These are phyloP conservation scores for Colletotrichum cereale DNA, from an alignment of 2,329 filamentous ascomycete species.

Conservation along the genomic window DNA sequence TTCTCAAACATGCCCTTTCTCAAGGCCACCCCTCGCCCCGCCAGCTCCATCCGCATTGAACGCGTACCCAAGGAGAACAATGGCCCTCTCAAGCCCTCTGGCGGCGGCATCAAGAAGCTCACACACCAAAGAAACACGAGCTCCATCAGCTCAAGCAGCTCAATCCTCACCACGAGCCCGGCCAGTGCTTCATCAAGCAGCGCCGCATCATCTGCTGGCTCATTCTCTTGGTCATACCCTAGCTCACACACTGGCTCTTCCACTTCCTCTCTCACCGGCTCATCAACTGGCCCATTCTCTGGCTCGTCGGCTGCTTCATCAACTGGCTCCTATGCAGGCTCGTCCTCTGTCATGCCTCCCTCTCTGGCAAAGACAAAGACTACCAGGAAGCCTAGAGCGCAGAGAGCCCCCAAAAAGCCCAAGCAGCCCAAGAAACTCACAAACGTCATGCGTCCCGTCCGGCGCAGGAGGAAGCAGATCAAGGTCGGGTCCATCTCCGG, in stretches of 20 bases:
- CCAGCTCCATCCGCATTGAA: not conserved
- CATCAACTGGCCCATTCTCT: too few relatives aligned
- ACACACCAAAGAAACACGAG: too few relatives aligned
- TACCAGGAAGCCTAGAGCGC: not conserved
- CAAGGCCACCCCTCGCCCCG: not conserved
- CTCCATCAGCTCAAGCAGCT: not conserved
- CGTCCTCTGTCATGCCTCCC: not conserved
- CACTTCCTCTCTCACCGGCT: too few relatives aligned
- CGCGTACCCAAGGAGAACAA: not conserved
- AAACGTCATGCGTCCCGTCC: accelerated
- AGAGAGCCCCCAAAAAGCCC: not conserved
- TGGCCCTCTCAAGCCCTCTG: not conserved
- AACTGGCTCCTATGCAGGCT: too few relatives aligned
- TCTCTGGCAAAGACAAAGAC: not conserved
- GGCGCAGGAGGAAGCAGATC: not conserved
- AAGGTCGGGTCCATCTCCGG: not conserved
- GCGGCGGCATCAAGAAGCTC: not conserved
- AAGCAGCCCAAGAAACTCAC: not conserved
- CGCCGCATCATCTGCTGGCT: not conserved
- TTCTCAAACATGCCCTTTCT: not conserved
- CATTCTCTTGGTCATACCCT: not conserved
- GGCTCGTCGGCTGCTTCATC: not conserved
- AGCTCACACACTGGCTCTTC: not conserved
- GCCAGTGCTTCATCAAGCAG: not conserved
- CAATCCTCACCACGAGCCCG: not conserved